Evolutionary conservation across 2,329 filamentous ascomycete genomes (phyloP).

Genomic region (Sporothrix humicola): DNA sequence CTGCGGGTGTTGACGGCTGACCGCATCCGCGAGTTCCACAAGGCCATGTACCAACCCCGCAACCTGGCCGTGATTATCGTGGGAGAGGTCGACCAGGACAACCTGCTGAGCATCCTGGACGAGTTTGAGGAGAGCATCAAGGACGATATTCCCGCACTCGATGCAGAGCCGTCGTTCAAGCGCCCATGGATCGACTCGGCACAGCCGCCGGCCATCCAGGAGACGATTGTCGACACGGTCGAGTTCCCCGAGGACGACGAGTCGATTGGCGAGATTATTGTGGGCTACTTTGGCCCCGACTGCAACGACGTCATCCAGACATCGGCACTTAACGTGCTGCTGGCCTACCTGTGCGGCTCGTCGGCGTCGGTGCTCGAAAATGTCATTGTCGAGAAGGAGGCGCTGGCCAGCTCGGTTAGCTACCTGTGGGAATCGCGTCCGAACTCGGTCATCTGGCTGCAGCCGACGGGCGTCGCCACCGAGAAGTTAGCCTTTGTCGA

Average conservation of each 20-base stretch:
- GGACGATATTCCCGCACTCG: constrained; percentile 76
- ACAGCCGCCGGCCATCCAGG: constrained; percentile 72
- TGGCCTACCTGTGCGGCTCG: constrained; percentile 89
- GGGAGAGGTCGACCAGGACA: constrained; percentile 84
- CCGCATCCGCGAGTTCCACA: constrained; percentile 91
- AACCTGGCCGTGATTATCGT: constrained; percentile 91
- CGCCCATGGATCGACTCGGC: constrained; percentile 90
- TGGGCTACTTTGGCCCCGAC: constrained; percentile 85
- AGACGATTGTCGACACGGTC: constrained; percentile 76
- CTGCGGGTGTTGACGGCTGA: constrained; percentile 84
- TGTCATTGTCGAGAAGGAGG: constrained; percentile 87
- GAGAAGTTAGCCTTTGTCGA: constrained; percentile 84
- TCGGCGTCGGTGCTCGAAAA: constrained; percentile 94
- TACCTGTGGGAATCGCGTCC: constrained; percentile 81
- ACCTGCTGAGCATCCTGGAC: constrained; percentile 81
- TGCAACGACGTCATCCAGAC: constrained; percentile 72
- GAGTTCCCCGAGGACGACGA: constrained; percentile 98
- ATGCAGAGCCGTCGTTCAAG: constrained; percentile 69
- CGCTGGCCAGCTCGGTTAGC: constrained; percentile 83
- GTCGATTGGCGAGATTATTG: constrained; percentile 83
- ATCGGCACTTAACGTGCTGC: constrained; percentile 77
- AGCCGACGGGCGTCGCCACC: constrained; percentile 84
- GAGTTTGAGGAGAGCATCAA: constrained; percentile 87
- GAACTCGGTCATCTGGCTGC: constrained; percentile 82
- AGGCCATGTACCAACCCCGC: constrained; percentile 96